Conservation (phyloP, 169 alveolate genomes). For the Theileria parva region DNA sequence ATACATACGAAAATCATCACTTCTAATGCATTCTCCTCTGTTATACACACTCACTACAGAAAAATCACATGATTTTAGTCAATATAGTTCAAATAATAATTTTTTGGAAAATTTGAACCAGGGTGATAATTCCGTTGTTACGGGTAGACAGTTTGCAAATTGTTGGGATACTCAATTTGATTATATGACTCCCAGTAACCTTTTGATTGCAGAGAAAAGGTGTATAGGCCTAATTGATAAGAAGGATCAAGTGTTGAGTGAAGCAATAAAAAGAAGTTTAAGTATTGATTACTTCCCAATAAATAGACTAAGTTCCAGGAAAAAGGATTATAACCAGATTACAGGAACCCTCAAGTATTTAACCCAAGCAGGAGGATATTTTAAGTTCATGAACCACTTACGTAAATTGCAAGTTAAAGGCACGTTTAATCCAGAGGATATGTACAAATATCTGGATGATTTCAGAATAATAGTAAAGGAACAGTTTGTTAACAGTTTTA, state of each 20-base stretch:
- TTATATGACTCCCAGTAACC: background rate
- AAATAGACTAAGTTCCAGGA: conserved; percentile 35
- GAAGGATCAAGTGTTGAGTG: conserved; percentile 39
- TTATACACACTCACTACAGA: background rate
- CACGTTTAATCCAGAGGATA: conserved; percentile 34
- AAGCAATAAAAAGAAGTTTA: conserved; percentile 55
- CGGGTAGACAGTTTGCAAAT: background rate
- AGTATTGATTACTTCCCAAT: conserved; percentile 58
- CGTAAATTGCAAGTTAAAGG: conserved; percentile 54
- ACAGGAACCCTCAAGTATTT: conserved; percentile 52
- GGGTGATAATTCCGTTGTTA: background rate
- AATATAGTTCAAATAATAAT: background rate
- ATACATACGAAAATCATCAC: conserved; percentile 45
- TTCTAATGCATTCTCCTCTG: conserved; percentile 21
- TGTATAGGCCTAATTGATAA: conserved; percentile 50
- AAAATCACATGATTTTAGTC: background rate
- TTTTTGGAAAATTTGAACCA: background rate
- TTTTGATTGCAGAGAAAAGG: background rate
- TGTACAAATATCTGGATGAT: conserved; percentile 42
- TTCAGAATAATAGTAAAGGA: conserved; percentile 53
- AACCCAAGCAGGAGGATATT: conserved; percentile 65
- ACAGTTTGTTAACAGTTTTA: conserved; percentile 27
- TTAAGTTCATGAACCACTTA: conserved; percentile 47
- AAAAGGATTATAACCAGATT: conserved; percentile 48
- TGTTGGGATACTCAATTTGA: background rate